Evolutionary conservation across 768 basidiomycete species (phyloP).

Genomic region (Kwoniella sp.): DNA sequence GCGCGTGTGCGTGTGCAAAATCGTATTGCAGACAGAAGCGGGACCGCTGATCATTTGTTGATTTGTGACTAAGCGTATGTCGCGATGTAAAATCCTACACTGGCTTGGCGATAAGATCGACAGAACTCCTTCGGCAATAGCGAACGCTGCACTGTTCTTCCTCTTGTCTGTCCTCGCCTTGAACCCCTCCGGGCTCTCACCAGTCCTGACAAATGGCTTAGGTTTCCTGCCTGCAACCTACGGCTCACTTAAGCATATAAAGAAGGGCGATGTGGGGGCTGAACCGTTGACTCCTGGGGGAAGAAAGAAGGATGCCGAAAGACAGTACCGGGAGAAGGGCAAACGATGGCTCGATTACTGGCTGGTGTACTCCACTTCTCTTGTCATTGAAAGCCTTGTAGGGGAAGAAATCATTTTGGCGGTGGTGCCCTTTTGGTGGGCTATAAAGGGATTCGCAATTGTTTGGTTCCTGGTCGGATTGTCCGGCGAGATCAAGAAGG

Average conservation of each 20-base stretch:
- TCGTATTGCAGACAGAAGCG: too few species aligned
- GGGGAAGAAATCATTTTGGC: not conserved
- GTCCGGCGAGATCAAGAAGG: not conserved
- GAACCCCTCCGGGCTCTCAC: conserved; percentile 17
- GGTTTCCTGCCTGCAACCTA: conserved; percentile 2
- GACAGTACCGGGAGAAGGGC: not conserved
- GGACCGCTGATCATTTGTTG: too few species aligned
- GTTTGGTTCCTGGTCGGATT: conserved; percentile 16
- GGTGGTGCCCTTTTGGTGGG: conserved; percentile 10
- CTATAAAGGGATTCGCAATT: conserved; percentile 1
- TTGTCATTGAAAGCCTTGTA: not conserved
- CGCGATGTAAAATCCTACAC: not conserved
- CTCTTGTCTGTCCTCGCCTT: conserved; percentile 9
- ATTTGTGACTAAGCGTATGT: too few species aligned
- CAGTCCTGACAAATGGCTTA: conserved; percentile 4
- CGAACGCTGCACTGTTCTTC: conserved; percentile 3
- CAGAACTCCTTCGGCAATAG: conserved; percentile 17
- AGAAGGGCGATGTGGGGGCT: not conserved
- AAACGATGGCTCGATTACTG: conserved; percentile 23
- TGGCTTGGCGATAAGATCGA: conserved; percentile 14
- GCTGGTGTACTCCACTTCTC: conserved; percentile 13
- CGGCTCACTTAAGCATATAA: conserved; percentile 1
- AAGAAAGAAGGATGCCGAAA: conserved; percentile 9
- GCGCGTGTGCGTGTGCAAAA: too few species aligned
- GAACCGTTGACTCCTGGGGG: not conserved